A percentile compares a stretch with the other conserved stretches of the same genome.
Evolutionary conservation across 352 stramenopile genomes (phyloP).

Genomic region (Globisporangium alternatum): DNA sequence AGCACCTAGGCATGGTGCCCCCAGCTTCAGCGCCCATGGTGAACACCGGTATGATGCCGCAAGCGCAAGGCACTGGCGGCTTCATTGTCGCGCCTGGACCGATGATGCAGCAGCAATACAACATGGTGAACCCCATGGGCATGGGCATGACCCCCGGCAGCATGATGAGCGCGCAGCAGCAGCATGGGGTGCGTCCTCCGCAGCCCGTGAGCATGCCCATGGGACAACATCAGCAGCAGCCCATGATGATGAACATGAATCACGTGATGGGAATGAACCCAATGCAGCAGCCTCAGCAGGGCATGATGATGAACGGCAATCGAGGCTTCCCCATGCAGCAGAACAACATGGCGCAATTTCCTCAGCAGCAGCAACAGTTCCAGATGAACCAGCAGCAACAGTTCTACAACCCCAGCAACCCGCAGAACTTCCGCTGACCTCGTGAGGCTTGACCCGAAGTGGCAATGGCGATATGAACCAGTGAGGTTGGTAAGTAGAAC

Average conservation of each 20-base stretch:
- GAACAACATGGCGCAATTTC: slow-evolving; percentile 1
- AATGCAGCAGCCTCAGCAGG: slow-evolving; percentile 14
- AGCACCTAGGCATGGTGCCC: slow-evolving; percentile 1
- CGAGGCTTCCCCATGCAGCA: slow-evolving; percentile 10
- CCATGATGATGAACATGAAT: slow-evolving; percentile 12
- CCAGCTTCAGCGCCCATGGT: not conserved
- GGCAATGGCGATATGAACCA: not conserved
- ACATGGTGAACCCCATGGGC: slow-evolving; percentile 21
- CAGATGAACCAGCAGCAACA: slow-evolving; percentile 16
- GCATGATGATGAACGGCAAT: slow-evolving; percentile 15
- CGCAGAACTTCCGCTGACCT: slow-evolving; percentile 15
- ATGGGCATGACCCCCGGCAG: slow-evolving; percentile 14
- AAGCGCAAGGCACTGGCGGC: not conserved
- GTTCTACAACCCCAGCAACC: slow-evolving; percentile 10
- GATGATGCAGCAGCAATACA: slow-evolving; percentile 22
- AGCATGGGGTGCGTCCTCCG: slow-evolving; percentile 34
- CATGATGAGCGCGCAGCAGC: slow-evolving; percentile 14
- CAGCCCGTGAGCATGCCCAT: slow-evolving; percentile 25
- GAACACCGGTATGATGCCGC: not conserved
- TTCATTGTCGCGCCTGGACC: slow-evolving; percentile 7
- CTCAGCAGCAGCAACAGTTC: slow-evolving; percentile 15
- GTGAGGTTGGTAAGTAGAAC: not conserved
- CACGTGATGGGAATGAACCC: slow-evolving; percentile 17
- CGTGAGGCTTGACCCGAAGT: too few species aligned
- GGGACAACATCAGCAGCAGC: slow-evolving; percentile 7